phyloP scores from a whole-genome alignment of 2,329 filamentous ascomycete species.

The Cordyceps militaris region DNA sequence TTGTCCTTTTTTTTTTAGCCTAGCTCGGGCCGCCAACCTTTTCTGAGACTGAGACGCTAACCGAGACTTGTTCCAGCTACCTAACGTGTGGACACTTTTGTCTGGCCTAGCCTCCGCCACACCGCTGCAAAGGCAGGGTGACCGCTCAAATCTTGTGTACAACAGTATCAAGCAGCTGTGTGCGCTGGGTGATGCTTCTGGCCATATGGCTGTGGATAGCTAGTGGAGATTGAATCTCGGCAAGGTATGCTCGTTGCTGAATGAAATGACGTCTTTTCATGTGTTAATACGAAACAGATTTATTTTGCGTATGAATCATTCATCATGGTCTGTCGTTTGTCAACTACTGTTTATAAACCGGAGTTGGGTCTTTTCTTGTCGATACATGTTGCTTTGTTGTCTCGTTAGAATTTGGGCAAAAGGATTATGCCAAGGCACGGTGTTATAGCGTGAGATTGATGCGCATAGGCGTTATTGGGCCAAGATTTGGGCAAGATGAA shows the following conservation, averaged over 20 bases:
- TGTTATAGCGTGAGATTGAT: conserved; percentile 7
- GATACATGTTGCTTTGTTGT: neutral
- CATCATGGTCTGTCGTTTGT: neutral
- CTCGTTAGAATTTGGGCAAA: neutral
- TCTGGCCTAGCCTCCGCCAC: conserved; percentile 12
- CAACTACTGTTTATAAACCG: neutral
- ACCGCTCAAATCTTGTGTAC: conserved; percentile 13
- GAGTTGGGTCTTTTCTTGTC: neutral
- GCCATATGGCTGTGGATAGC: conserved; percentile 7
- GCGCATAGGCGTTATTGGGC: conserved; percentile 9
- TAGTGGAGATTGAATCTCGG: neutral
- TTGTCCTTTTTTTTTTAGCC: neutral
- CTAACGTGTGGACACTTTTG: conserved; percentile 13
- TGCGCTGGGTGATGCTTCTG: conserved; percentile 8
- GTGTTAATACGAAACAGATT: neutral
- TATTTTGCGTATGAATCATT: neutral
- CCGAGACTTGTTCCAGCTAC: conserved; percentile 10
- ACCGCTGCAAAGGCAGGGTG: conserved; percentile 12
- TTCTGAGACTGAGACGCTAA: conserved; percentile 7
- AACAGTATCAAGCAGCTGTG: conserved; percentile 15
- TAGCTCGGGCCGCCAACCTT: neutral
- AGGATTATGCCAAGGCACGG: neutral
- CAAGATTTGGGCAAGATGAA: conserved; percentile 1
- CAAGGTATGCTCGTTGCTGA: neutral
- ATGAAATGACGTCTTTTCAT: neutral